Evolutionary conservation across 148 eudicot species (phyloP), one percentile per base, ranked within the genome.

Genomic region (Camellia granthamiana): DNA sequence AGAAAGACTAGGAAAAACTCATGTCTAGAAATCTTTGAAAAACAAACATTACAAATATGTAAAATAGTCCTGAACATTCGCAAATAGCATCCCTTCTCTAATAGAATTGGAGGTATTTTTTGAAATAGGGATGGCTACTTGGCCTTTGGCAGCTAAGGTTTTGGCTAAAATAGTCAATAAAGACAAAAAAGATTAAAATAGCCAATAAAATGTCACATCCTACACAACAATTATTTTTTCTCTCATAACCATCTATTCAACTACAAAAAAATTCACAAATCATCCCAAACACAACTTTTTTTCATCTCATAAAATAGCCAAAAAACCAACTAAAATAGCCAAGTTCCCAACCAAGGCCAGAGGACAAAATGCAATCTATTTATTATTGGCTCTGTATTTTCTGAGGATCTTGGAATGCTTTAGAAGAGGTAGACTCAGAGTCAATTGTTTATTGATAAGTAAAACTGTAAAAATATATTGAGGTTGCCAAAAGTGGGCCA

Each of bases 41-140:
- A 42, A 13, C 52, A 13, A 69, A 43, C 12, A 13, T 44, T 16
- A 64, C 13, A 11, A 72, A 52, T 6, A 4, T 41, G 19, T 62
- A 60, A 60, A 76, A 44, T 12, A 43, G n/a, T 46, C 13, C 21
- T 63, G 70, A 70, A 84, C 23, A 69, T 12, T 55, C 79, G 77
- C 74, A 69, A 30, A 21, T 81, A 75, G 65, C 44, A 56, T 61
- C 55, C 78, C 51, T 75, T 46, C 18, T 42, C 44, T 41, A 38
- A 75, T 18, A 9, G 11, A 56, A 44, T 62, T 42, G 66, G 18
- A 74, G 77, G 64, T 43, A n/a, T 42, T 42, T 47, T 61, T 58
- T 75, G 30, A 58, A 75, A 49, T 30, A 30, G 1, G 41, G 30
- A 42, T 43, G 18, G 42, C 52, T 3, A 42, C 38, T 61, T 76